These are phyloP conservation scores for Vanrija sp. DNA, from an alignment of 1,284 basidiomycete genomes.

Conservation along the genomic window DNA sequence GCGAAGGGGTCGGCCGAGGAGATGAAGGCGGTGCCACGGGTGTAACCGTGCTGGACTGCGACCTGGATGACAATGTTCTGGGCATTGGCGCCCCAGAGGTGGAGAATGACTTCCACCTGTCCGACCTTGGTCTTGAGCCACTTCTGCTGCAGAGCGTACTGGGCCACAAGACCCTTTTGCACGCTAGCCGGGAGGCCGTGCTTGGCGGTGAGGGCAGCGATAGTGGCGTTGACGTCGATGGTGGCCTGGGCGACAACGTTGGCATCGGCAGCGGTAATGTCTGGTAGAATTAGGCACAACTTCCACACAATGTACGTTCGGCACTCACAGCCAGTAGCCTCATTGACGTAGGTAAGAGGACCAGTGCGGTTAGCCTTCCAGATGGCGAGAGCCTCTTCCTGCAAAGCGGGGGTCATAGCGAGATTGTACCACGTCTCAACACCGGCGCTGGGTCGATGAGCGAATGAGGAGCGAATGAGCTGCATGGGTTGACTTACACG, in stretches of 20 bases:
- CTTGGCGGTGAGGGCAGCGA: conserved; percentile 59
- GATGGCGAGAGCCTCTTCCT: conserved; percentile 24
- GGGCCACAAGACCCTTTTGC: conserved; percentile 34
- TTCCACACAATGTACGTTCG: background rate
- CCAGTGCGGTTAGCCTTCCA: conserved; percentile 34
- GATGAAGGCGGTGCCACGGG: conserved; percentile 52
- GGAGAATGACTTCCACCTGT: conserved; percentile 47
- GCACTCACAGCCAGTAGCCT: conserved; percentile 45
- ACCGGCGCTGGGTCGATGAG: conserved; percentile 15
- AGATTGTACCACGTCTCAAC: conserved; percentile 41
- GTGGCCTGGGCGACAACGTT: conserved; percentile 68
- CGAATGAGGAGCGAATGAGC: conserved; percentile 9
- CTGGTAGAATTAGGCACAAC: conserved; percentile 2
- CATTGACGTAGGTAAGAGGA: conserved; percentile 48
- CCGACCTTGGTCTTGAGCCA: conserved; percentile 37
- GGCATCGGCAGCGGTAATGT: conserved; percentile 39
- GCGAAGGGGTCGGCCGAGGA: conserved; percentile 57
- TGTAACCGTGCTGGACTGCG: conserved; percentile 49
- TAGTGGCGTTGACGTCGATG: conserved; percentile 59
- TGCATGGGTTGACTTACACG: background rate
- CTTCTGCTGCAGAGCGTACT: conserved; percentile 37
- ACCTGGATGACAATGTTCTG: conserved; percentile 29
- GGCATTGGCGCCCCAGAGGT: conserved; percentile 31
- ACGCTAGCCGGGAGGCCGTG: conserved; percentile 39
- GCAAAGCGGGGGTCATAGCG: conserved; percentile 23